Evolutionary conservation across 768 basidiomycete genomes (phyloP).

Genomic region (Lentinula lateritia): DNA sequence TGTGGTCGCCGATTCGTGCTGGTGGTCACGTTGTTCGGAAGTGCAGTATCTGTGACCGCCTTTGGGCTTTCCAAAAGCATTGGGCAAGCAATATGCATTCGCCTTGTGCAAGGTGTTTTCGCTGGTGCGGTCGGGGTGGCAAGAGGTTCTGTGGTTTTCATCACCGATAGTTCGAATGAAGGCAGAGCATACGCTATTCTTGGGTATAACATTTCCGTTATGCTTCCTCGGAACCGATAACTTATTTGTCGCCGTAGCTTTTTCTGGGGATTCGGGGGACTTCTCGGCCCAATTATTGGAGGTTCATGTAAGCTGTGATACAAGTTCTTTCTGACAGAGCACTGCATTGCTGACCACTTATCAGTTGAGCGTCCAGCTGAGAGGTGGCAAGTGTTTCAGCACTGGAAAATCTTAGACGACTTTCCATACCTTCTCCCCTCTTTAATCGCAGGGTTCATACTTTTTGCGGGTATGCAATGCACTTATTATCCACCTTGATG

Average conservation of each 20-base stretch:
- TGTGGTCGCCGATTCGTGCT: conserved; percentile 86
- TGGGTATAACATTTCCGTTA: conserved; percentile 41
- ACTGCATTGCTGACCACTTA: background rate
- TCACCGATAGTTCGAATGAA: conserved; percentile 92
- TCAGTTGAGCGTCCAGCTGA: conserved; percentile 77
- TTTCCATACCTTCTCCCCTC: conserved; percentile 94
- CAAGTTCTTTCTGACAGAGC: background rate
- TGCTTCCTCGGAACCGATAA: background rate
- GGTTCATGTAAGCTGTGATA: conserved; percentile 51
- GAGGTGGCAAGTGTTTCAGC: conserved; percentile 82
- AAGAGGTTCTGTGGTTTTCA: conserved; percentile 78
- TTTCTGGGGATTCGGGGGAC: conserved; percentile 96
- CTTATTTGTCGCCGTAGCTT: conserved; percentile 43
- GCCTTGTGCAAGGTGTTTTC: conserved; percentile 86
- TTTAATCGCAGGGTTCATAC: conserved; percentile 68
- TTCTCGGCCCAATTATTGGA: conserved; percentile 81
- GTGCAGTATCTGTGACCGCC: conserved; percentile 67
- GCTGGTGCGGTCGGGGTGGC: conserved; percentile 98
- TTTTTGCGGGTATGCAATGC: conserved; percentile 48
- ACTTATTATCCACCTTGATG: background rate
- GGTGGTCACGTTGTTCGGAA: conserved; percentile 78
- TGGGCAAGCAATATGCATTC: conserved; percentile 76
- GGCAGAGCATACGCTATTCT: conserved; percentile 91
- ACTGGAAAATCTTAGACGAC: conserved; percentile 57
- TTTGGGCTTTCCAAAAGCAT: conserved; percentile 76